phyloP scores from a whole-genome alignment of 1,284 basidiomycete genomes.

The Ceraceosorus guamensis region DNA sequence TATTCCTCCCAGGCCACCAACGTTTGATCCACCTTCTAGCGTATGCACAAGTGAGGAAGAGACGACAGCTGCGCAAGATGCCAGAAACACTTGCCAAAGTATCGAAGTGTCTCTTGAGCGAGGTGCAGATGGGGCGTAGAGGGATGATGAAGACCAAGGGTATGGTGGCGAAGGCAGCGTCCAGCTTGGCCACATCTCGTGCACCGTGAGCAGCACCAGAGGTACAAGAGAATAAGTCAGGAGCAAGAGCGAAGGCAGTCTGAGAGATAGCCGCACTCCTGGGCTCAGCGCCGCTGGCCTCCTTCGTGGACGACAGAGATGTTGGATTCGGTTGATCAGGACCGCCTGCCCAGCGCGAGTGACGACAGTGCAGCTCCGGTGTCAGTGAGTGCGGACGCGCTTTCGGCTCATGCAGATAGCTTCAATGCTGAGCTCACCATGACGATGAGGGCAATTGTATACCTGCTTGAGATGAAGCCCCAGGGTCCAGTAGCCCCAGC shows the following conservation, averaged over 20 bases:
- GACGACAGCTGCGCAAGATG: slow-evolving; percentile 5
- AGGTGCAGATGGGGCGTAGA: background rate
- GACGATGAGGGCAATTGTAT: too few species aligned
- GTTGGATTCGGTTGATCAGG: slow-evolving; percentile 37
- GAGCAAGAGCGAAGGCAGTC: slow-evolving; percentile 27
- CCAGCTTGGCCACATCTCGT: background rate
- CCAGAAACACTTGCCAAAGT: slow-evolving; percentile 6
- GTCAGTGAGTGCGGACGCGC: too few species aligned
- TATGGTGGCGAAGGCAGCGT: background rate
- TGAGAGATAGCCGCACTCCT: slow-evolving; percentile 21
- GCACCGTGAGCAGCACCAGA: slow-evolving; percentile 5
- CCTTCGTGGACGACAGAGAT: slow-evolving; percentile 37
- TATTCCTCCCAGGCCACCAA: background rate
- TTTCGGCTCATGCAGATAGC: too few species aligned
- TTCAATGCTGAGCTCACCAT: too few species aligned
- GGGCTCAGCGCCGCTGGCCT: slow-evolving; percentile 21
- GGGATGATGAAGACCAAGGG: background rate
- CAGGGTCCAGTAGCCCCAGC: too few species aligned
- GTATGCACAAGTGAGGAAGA: slow-evolving; percentile 11
- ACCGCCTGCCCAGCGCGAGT: slow-evolving; percentile 11
- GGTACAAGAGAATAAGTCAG: slow-evolving; percentile 21
- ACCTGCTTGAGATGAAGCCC: too few species aligned
- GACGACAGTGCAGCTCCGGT: background rate
- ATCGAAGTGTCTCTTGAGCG: slow-evolving; percentile 3
- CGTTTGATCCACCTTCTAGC: slow-evolving; percentile 20